Percentiles rank a stretch among this genome's conserved stretches.
Evolutionary conservation across 2,329 filamentous ascomycete species (phyloP).

Genomic region (Kalmusia sp.): DNA sequence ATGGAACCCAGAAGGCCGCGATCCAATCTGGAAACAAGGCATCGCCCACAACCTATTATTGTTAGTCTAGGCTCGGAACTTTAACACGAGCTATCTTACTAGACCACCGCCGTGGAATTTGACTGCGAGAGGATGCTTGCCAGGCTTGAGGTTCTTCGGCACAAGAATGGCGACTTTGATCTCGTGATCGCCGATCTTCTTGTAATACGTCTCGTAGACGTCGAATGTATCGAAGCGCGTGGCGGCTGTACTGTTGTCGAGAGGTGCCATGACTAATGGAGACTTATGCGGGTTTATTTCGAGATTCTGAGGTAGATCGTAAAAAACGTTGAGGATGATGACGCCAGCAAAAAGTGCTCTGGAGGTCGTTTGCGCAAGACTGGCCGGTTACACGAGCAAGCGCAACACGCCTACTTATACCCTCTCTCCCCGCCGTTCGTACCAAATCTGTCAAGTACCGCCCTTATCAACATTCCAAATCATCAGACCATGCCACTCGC

Average conservation of each 20-base stretch:
- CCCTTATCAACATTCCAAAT: background rate
- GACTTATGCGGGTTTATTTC: too few relatives aligned
- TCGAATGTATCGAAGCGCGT: slow-evolving; percentile 49
- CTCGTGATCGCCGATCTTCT: slow-evolving; percentile 46
- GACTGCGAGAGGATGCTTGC: slow-evolving; percentile 50
- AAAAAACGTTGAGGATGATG: too few relatives aligned
- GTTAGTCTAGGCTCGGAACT: background rate
- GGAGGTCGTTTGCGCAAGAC: too few relatives aligned
- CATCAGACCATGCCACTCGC: background rate
- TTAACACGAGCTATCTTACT: slow-evolving; percentile 27
- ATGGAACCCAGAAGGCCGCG: slow-evolving; percentile 44
- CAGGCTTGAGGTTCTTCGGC: slow-evolving; percentile 43
- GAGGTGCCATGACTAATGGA: background rate
- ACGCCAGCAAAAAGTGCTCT: too few relatives aligned
- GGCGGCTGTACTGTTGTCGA: slow-evolving; percentile 24
- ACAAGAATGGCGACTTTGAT: slow-evolving; percentile 50
- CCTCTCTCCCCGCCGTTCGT: too few relatives aligned
- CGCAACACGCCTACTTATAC: too few relatives aligned
- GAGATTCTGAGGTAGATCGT: too few relatives aligned
- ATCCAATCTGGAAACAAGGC: slow-evolving; percentile 39
- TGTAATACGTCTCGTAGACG: slow-evolving; percentile 50
- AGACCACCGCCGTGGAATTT: slow-evolving; percentile 57
- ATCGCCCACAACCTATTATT: slow-evolving; percentile 31
- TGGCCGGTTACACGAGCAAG: too few relatives aligned
- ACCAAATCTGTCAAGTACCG: too few relatives aligned